phyloP scores from a whole-genome alignment of 78 protist genomes.

The Dictyostelium capitatum region DNA sequence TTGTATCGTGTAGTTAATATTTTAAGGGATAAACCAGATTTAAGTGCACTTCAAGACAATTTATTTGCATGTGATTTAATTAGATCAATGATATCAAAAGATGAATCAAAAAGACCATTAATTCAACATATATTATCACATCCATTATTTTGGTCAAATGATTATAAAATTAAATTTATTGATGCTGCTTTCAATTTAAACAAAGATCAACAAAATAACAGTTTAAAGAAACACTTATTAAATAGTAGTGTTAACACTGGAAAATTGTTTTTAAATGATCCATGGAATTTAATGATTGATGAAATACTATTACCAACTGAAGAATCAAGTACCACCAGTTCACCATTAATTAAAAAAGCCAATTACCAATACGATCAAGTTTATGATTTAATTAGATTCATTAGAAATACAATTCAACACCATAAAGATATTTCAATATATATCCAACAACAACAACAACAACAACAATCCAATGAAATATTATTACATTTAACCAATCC shows the following conservation, averaged over 20 bases:
- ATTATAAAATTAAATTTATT: no score
- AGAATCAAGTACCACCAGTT: background rate
- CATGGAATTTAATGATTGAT: background rate
- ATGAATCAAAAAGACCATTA: constrained; percentile 8
- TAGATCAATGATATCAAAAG: constrained; percentile 7
- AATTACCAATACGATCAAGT: constrained; percentile 20
- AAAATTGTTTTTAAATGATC: background rate
- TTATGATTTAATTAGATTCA: constrained; percentile 33
- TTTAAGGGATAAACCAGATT: background rate
- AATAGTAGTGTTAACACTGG: background rate
- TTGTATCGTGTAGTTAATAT: constrained; percentile 23
- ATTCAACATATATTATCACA: constrained; percentile 3
- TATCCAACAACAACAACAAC: background rate
- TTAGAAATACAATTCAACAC: constrained; percentile 49
- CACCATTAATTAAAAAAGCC: background rate
- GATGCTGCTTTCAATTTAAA: no score
- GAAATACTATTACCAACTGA: background rate
- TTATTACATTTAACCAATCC: background rate
- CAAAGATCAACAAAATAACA: background rate
- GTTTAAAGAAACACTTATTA: no score
- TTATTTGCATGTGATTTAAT: constrained; percentile 16
- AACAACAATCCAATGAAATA: background rate
- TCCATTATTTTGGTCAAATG: constrained; percentile 44
- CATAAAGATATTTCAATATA: constrained; percentile 15
- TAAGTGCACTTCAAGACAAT: background rate